phyloP scores from a whole-genome alignment of 306 rosid species.

The Betula pendula region DNA sequence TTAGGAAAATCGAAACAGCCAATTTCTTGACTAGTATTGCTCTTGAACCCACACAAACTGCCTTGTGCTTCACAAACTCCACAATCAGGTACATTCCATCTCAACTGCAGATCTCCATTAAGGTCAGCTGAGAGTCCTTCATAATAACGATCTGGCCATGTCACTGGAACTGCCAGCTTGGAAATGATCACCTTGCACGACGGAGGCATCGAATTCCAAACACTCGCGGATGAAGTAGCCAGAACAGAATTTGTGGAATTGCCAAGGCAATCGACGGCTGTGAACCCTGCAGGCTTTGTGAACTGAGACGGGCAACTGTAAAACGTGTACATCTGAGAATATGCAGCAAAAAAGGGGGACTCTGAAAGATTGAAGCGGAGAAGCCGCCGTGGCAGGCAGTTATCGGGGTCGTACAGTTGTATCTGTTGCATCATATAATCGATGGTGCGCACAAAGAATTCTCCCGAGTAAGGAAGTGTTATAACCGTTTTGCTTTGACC shows the following conservation, averaged over 20 bases:
- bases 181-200: conserved; percentile 42
- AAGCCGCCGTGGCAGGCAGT: conserved; percentile 60
- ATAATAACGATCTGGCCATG: conserved; percentile 22
- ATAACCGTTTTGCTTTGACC: conserved; percentile 33
- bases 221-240: conserved; percentile 47
- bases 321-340: conserved; percentile 46
- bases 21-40: conserved; percentile 39
- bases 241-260: conserved; percentile 58
- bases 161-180: conserved; percentile 41
- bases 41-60: conserved; percentile 46
- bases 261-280: conserved; percentile 55
- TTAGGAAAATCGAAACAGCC: conserved; percentile 38
- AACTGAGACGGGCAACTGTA: conserved; percentile 52
- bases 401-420: conserved; percentile 51
- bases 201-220: conserved; percentile 34
- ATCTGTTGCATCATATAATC: conserved; percentile 50
- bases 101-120: conserved; percentile 39
- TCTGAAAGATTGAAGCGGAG: conserved; percentile 49
- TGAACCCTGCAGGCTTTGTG: conserved; percentile 32
- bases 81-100: conserved; percentile 63
- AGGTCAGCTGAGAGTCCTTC: conserved; percentile 35
- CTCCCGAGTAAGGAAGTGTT: conserved; percentile 46
- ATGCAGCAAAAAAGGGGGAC: conserved; percentile 48
- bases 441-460: conserved; percentile 48
- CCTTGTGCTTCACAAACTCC: conserved; percentile 49